Percentiles rank a stretch among this genome's conserved stretches.
These are phyloP conservation scores for Ogataea paradorogensis DNA, from an alignment of 805 yeast species.

Conservation along the genomic window DNA sequence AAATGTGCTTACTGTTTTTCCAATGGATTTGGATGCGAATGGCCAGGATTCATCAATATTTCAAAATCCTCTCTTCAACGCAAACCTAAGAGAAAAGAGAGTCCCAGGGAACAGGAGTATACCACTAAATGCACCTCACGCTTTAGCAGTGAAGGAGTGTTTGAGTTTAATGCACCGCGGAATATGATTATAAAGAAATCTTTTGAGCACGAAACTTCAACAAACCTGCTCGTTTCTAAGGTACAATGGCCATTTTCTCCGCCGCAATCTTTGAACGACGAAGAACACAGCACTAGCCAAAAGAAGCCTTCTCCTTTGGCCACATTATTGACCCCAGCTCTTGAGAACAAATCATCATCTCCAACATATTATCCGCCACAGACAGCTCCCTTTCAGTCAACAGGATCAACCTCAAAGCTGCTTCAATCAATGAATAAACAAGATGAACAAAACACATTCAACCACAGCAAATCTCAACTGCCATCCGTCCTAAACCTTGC, in stretches of 20 bases:
- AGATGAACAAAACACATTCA: background rate
- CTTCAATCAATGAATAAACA: background rate
- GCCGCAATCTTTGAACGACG: slow-evolving; percentile 1
- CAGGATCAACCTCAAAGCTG: background rate
- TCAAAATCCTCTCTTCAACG: background rate
- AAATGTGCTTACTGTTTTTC: slow-evolving; percentile 17
- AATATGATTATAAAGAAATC: background rate
- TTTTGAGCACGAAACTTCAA: background rate
- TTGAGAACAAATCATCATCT: background rate
- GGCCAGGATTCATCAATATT: slow-evolving; percentile 18
- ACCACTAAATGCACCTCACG: background rate
- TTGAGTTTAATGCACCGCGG: background rate
- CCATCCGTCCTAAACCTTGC: background rate
- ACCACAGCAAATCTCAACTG: background rate
- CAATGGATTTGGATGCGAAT: slow-evolving; percentile 14
- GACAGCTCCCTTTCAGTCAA: background rate
- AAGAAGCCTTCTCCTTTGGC: background rate
- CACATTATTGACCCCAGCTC: background rate
- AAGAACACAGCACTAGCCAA: background rate
- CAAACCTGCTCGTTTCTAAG: background rate
- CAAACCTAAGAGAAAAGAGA: background rate
- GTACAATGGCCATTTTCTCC: slow-evolving; percentile 6
- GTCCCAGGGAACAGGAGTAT: background rate
- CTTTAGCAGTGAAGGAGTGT: background rate
- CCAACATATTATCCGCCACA: background rate